Evolutionary conservation across 2,329 filamentous ascomycete species (phyloP).

Genomic region (Pezicula rhizophila): DNA sequence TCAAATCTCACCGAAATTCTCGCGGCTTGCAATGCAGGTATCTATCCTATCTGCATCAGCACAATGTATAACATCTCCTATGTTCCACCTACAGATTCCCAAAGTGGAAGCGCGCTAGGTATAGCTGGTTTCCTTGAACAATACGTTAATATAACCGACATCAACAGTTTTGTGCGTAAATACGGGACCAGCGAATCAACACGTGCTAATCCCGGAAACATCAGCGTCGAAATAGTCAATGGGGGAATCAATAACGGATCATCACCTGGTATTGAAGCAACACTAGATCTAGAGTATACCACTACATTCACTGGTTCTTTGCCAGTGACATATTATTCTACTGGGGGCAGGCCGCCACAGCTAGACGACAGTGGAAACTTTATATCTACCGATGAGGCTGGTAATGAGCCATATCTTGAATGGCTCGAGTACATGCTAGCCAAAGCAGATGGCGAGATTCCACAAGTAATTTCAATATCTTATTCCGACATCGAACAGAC

Average conservation of each 20-base stretch:
- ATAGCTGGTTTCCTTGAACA: conserved; percentile 40
- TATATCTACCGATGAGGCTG: conserved; percentile 31
- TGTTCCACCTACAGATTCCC: conserved; percentile 31
- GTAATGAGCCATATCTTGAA: conserved; percentile 60
- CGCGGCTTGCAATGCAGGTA: background rate
- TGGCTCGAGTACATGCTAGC: conserved; percentile 52
- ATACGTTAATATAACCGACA: conserved; percentile 28
- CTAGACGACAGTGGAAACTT: conserved; percentile 27
- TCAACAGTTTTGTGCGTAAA: conserved; percentile 35
- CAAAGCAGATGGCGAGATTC: conserved; percentile 41
- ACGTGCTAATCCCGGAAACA: conserved; percentile 28
- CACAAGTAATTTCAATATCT: conserved; percentile 57
- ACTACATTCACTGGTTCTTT: conserved; percentile 46
- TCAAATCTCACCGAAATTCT: background rate
- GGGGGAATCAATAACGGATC: conserved; percentile 41
- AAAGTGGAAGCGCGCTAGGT: conserved; percentile 57
- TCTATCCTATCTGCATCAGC: conserved; percentile 25
- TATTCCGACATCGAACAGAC: conserved; percentile 63
- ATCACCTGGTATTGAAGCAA: conserved; percentile 39
- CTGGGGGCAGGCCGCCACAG: conserved; percentile 46
- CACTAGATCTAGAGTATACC: conserved; percentile 51
- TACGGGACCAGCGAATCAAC: conserved; percentile 35
- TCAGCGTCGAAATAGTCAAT: conserved; percentile 28
- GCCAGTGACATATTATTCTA: conserved; percentile 46
- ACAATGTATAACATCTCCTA: conserved; percentile 26